Evolutionary conservation across 148 eudicot species (phyloP).

Genomic region (Cornus kousa): DNA sequence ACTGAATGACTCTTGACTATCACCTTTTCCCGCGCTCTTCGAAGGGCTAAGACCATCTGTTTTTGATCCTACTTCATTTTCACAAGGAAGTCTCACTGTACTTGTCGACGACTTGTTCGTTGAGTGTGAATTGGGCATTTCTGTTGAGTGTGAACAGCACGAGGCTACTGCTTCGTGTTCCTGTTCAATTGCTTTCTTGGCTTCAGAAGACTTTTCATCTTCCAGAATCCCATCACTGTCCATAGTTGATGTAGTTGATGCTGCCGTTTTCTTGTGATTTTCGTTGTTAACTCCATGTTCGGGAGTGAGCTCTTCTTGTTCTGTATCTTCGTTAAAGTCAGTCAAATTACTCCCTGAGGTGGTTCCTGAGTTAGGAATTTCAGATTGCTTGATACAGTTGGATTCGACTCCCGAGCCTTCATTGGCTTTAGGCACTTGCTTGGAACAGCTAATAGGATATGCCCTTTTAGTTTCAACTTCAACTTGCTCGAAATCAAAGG

Average conservation of each 20-base stretch:
- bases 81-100: conserved; percentile 2
- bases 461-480: background rate
- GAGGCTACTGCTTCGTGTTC: background rate
- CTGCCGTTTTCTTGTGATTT: background rate
- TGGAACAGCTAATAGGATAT: background rate
- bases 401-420: conserved; percentile 21
- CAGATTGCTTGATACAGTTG: conserved; percentile 37
- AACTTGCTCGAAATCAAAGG: conserved; percentile 22
- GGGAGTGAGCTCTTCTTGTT: conserved; percentile 7
- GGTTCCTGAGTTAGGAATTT: too few relatives aligned
- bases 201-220: background rate
- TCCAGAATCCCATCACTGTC: background rate
- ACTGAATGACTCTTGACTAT: conserved; percentile 3
- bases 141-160: background rate
- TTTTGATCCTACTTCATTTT: background rate
- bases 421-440: background rate
- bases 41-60: background rate
- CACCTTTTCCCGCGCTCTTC: background rate
- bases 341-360: too few relatives aligned
- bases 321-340: conserved; percentile 8
- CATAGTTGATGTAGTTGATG: background rate
- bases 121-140: background rate
- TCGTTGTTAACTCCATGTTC: background rate
- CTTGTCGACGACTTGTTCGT: conserved; percentile 22
- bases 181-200: background rate